Evolutionary conservation across 2,329 filamentous ascomycete species (phyloP).

Genomic region (Pseudocercospora crystallina): DNA sequence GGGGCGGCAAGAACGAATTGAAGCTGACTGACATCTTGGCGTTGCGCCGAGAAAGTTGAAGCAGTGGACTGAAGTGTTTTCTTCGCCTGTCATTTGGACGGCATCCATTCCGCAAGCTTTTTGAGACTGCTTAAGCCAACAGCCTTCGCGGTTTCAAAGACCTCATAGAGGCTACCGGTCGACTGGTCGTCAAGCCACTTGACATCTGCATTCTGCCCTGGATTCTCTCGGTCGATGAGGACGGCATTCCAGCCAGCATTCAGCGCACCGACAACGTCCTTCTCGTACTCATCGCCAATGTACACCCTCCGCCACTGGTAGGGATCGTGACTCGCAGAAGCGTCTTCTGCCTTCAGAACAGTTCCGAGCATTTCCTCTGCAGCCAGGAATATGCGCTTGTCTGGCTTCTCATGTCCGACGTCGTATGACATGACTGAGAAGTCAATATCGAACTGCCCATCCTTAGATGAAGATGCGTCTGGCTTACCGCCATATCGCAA

Average conservation of each 20-base stretch:
- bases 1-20: slow-evolving; percentile 77
- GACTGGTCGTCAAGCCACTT: slow-evolving; percentile 23
- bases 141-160: slow-evolving; percentile 20
- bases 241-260: slow-evolving; percentile 51
- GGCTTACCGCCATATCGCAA: slow-evolving; percentile 40
- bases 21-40: slow-evolving; percentile 66
- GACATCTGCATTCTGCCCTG: slow-evolving; percentile 15
- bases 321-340: not conserved
- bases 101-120: slow-evolving; percentile 27
- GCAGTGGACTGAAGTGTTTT: not conserved
- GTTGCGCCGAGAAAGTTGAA: slow-evolving; percentile 45
- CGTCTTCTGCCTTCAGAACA: slow-evolving; percentile 34
- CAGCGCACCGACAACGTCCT: slow-evolving; percentile 52
- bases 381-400: slow-evolving; percentile 55
- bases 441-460: slow-evolving; percentile 45
- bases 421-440: slow-evolving; percentile 65
- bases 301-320: slow-evolving; percentile 46
- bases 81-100: slow-evolving; percentile 2
- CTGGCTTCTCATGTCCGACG: slow-evolving; percentile 61
- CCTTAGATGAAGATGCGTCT: slow-evolving; percentile 26
- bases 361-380: slow-evolving; percentile 48
- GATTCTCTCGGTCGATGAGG: slow-evolving; percentile 40
- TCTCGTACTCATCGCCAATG: slow-evolving; percentile 55
- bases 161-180: slow-evolving; percentile 17
- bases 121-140: slow-evolving; percentile 27